Conservation (phyloP, 2,329 filamentous ascomycete species). For the Phoma sp. region DNA sequence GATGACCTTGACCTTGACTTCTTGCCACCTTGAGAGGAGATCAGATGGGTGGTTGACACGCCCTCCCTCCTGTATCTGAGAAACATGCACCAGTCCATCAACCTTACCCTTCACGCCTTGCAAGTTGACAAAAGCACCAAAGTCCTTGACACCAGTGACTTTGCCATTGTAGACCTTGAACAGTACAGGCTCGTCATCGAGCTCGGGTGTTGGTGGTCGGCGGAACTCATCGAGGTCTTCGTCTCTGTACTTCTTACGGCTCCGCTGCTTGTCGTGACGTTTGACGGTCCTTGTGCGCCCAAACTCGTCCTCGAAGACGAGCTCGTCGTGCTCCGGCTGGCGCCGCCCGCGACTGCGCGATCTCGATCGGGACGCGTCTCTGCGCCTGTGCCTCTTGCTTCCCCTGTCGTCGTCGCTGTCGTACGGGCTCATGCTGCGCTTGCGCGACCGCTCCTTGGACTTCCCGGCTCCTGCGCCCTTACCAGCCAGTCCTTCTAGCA, state of each 20-base stretch:
- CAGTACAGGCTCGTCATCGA: constrained; percentile 82
- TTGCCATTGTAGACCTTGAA: constrained; percentile 90
- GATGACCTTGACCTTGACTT: constrained; percentile 90
- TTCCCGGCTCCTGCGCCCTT: constrained; percentile 23
- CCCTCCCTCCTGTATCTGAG: constrained; percentile 81
- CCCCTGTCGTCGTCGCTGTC: constrained; percentile 52
- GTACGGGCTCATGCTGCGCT: constrained; percentile 67
- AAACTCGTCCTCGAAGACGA: constrained; percentile 67
- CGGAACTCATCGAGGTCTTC: constrained; percentile 67
- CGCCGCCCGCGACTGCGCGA: constrained; percentile 58
- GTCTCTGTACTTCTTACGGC: constrained; percentile 44
- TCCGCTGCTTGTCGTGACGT: constrained; percentile 53
- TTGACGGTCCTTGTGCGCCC: constrained; percentile 55
- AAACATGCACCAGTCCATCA: constrained; percentile 93
- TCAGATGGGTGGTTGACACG: constrained; percentile 93
- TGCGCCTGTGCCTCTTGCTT: constrained; percentile 53
- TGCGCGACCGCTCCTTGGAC: constrained; percentile 60
- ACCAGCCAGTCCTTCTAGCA: constrained; percentile 84
- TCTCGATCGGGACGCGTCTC: constrained; percentile 61
- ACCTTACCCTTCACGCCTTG: constrained; percentile 85
- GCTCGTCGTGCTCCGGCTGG: constrained; percentile 58
- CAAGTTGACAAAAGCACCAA: constrained; percentile 95
- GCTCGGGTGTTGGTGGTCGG: constrained; percentile 71
- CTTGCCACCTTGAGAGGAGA: constrained; percentile 78
- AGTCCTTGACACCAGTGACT: constrained; percentile 92